phyloP scores from a whole-genome alignment of 1,284 basidiomycete genomes.

The Lignosus rhinocerotis region DNA sequence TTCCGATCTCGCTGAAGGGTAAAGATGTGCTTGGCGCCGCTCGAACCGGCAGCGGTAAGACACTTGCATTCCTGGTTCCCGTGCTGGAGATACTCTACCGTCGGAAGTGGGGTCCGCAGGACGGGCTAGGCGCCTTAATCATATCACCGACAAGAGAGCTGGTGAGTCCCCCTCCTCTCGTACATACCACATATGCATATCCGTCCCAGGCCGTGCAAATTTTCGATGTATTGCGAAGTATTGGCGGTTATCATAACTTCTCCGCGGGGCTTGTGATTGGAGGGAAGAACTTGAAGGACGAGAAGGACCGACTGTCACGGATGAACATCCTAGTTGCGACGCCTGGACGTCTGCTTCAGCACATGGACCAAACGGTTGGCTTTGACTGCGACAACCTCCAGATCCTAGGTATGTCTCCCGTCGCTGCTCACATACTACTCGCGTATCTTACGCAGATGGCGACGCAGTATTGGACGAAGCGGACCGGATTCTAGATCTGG shows the following conservation, averaged over 20 bases:
- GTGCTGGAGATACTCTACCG: conserved; percentile 76
- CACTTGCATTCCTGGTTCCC: conserved; percentile 80
- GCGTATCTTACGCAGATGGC: neutral
- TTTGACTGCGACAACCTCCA: conserved; percentile 93
- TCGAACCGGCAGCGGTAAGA: conserved; percentile 83
- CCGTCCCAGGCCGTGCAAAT: conserved; percentile 89
- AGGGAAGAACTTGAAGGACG: conserved; percentile 94
- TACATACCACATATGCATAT: neutral
- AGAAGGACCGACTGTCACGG: conserved; percentile 81
- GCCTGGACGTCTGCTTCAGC: conserved; percentile 92
- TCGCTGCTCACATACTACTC: neutral
- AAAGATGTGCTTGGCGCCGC: conserved; percentile 79
- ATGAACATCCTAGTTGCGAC: conserved; percentile 99
- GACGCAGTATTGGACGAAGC: conserved; percentile 90
- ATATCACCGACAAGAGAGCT: conserved; percentile 96
- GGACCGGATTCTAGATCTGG: conserved; percentile 96
- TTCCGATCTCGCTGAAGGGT: conserved; percentile 65
- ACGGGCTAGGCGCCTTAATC: conserved; percentile 89
- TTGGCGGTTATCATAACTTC: conserved; percentile 90
- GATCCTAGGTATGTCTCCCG: conserved; percentile 68
- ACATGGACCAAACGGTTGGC: conserved; percentile 97
- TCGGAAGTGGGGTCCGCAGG: conserved; percentile 77
- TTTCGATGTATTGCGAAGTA: conserved; percentile 91
- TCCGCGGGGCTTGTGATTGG: conserved; percentile 97
- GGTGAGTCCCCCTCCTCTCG: conserved; percentile 42